Evolutionary conservation across 495 filamentous ascomycete species (phyloP), one percentile per base, ranked within the genome.

Genomic region (Penicillium goetzii): DNA sequence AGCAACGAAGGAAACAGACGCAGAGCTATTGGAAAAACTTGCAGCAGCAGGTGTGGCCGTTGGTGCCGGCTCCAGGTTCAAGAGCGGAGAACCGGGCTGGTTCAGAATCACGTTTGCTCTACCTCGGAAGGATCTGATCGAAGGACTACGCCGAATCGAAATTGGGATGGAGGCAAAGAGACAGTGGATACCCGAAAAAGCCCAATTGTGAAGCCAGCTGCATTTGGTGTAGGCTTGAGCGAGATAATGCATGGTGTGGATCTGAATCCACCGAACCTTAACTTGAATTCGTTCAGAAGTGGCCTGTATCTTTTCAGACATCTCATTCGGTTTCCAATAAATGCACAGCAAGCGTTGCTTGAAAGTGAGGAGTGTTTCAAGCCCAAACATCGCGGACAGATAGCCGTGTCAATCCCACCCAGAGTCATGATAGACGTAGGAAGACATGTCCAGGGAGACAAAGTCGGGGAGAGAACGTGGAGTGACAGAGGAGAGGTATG

Each of bases 1-100:
- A 47, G 41, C 41, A 47, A 47, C 41, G 23, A 23, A 47, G 19
- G 41, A 47, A 47, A 47, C 41, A 23, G 41, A 47, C 41, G 41
- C 19, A 47, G 41, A 21, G 41, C 41, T 47, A 23, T 47, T 23
- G 0, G 19, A 47, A 47, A 47, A 23, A 11, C 23, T 47, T 47
- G 19, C n/a, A 47, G 41, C 41, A 3, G 41, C 41, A 47, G 41
- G 41, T 23, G 41, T 47, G 41, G 41, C 19, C 41, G 41, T 47
- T 47, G 41, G 3, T 47, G 41, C 41, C 10, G 41, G 41, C 19
- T 47, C 41, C 3, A 47, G 10, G 41, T 47, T 47, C 41, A 47
- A 47, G 3, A 23, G 41, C 19, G 41, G 41, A 47, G 41, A 47
- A 47, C 19, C 41, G 19, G 41, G 41, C 19, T 47, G 41, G 41